Evolutionary conservation across 345 rosid species (phyloP).

Genomic region (Euphorbia peplus): DNA sequence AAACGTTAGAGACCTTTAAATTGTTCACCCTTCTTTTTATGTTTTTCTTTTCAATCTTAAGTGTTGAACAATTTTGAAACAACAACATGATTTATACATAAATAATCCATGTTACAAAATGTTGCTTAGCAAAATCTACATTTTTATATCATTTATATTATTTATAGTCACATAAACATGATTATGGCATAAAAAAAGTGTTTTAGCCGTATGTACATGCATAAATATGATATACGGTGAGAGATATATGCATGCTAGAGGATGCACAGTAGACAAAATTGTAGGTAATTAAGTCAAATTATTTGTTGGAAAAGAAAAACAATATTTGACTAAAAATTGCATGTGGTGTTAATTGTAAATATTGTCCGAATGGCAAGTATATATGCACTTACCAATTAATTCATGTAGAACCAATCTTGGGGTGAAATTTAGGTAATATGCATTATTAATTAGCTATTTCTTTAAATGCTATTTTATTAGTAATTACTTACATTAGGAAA

Average conservation of each 20-base stretch:
- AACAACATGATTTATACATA: no score
- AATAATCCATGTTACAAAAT: no score
- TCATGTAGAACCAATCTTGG: background rate
- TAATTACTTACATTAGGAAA: background rate
- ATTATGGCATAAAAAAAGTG: no score
- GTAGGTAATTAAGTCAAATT: background rate
- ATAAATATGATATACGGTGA: background rate
- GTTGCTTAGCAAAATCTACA: no score
- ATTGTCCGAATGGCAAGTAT: background rate
- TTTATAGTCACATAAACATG: no score
- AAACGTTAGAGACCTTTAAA: no score
- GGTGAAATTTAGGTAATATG: background rate
- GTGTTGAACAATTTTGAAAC: background rate
- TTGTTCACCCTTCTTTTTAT: no score
- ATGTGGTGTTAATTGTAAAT: background rate
- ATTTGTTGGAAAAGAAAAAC: background rate
- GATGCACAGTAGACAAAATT: background rate
- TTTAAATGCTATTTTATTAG: conserved; percentile 16
- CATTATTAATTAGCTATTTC: background rate
- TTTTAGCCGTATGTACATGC: no score
- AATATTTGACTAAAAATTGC: background rate
- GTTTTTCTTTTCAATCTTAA: no score
- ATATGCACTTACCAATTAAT: conserved; percentile 8
- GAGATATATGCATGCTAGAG: background rate
- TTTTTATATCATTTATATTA: no score